Conservation (phyloP, 768 basidiomycete genomes). For the Psilocybe cubensis region DNA sequence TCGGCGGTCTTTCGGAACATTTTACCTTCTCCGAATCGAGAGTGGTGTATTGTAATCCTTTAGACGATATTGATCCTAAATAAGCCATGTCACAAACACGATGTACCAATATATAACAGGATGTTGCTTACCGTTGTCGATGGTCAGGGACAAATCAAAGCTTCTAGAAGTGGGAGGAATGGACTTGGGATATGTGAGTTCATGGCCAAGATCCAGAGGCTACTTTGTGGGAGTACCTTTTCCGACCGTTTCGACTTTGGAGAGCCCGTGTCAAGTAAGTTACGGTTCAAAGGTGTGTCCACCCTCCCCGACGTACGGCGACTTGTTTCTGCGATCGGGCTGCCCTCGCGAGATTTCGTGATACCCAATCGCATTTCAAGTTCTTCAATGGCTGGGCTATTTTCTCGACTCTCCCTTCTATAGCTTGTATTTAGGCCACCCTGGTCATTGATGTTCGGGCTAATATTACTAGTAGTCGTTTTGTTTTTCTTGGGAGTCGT, state of each 20-base stretch:
- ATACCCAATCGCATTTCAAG: conserved; percentile 29
- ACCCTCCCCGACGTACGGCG: neutral
- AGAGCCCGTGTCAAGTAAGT: neutral
- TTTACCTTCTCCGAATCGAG: neutral
- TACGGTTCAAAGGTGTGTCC: neutral
- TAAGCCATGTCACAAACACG: neutral
- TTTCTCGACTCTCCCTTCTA: conserved; percentile 54
- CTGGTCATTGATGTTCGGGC: conserved; percentile 40
- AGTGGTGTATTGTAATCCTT: neutral
- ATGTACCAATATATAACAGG: neutral
- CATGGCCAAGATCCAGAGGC: neutral
- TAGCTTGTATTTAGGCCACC: conserved; percentile 46
- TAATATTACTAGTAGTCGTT: conserved; percentile 30
- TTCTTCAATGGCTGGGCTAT: conserved; percentile 58
- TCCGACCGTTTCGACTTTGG: neutral
- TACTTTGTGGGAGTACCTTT: too few relatives aligned
- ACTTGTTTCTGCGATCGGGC: neutral
- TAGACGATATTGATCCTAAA: neutral
- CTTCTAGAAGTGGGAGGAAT: neutral
- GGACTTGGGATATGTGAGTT: neutral
- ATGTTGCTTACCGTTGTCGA: neutral
- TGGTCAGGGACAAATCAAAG: neutral
- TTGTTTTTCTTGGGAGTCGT: conserved; percentile 47
- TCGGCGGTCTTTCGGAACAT: neutral
- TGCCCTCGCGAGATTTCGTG: conserved; percentile 1